Percentiles rank a stretch among this genome's conserved stretches.
phyloP scores from a whole-genome alignment of 495 filamentous ascomycete genomes.

The Lepidopterella palustris region DNA sequence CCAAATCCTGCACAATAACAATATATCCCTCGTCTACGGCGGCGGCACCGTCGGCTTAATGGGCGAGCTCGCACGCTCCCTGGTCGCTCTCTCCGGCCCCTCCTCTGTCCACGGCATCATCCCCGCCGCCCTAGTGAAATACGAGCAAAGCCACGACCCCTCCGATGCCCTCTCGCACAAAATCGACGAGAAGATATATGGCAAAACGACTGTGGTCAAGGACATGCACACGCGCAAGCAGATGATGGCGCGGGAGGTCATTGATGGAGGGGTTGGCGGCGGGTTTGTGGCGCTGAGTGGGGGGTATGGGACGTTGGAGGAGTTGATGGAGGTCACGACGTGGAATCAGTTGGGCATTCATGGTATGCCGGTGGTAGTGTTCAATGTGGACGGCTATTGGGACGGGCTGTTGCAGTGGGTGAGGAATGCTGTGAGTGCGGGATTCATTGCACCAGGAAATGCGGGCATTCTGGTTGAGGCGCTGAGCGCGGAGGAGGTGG shows the following conservation, averaged over 20 bases:
- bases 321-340: slow-evolving; percentile 91
- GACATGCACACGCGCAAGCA: slow-evolving; percentile 96
- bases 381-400: slow-evolving; percentile 88
- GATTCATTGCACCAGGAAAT: slow-evolving; percentile 66
- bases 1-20: slow-evolving; percentile 60
- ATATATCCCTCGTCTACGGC: slow-evolving; percentile 82
- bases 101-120: slow-evolving; percentile 87
- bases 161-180: slow-evolving; percentile 34
- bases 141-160: slow-evolving; percentile 57
- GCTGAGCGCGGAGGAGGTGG: slow-evolving; percentile 60
- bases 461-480: slow-evolving; percentile 73
- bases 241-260: slow-evolving; percentile 82
- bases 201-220: slow-evolving; percentile 75
- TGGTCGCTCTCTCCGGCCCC: slow-evolving; percentile 80
- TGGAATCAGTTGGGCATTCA: slow-evolving; percentile 99
- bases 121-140: slow-evolving; percentile 72
- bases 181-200: slow-evolving; percentile 65
- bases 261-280: slow-evolving; percentile 69
- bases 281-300: slow-evolving; percentile 89
- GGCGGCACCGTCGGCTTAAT: slow-evolving; percentile 92
- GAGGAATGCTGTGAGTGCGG: slow-evolving; percentile 63
- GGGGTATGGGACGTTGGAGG: slow-evolving; percentile 92
- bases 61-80: slow-evolving; percentile 82
- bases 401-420: slow-evolving; percentile 82
- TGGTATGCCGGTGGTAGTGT: slow-evolving; percentile 65